Percentiles rank a stretch among this genome's conserved stretches.
Conservation (phyloP, 345 rosid genomes). For the Pistacia vera region DNA sequence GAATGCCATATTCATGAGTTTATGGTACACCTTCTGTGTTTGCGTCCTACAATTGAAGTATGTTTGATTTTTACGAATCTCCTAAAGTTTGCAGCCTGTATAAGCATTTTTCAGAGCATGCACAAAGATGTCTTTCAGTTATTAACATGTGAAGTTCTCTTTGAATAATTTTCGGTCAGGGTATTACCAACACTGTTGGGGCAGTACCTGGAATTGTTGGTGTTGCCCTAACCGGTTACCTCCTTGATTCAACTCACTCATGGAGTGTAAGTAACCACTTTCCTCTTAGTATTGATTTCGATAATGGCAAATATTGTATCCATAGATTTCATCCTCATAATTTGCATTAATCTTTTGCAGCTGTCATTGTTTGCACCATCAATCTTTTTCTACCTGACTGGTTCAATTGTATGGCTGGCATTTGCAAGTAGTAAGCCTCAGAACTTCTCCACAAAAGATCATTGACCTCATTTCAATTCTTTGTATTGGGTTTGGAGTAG, state of each 20-base stretch:
- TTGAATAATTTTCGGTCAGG: constrained; percentile 42
- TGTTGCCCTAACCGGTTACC: constrained; percentile 88
- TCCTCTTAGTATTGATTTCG: neutral
- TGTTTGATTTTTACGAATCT: neutral
- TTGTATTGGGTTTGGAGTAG: neutral
- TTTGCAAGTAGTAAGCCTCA: constrained; percentile 93
- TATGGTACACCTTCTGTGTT: neutral
- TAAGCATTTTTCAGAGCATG: neutral
- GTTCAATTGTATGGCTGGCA: constrained; percentile 80
- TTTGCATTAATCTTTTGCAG: constrained; percentile 37
- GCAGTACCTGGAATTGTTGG: constrained; percentile 94
- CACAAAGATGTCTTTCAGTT: neutral
- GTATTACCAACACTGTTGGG: constrained; percentile 88
- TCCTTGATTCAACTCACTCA: constrained; percentile 89
- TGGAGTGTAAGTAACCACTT: constrained; percentile 81
- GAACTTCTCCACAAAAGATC: constrained; percentile 51
- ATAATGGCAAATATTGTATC: neutral
- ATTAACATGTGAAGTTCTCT: neutral
- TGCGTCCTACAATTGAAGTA: neutral
- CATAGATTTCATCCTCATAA: neutral
- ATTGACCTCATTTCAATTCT: constrained; percentile 17
- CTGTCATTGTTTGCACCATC: constrained; percentile 83
- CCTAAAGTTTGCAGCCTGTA: neutral
- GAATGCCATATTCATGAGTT: too few species aligned
- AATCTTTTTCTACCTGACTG: constrained; percentile 91